Evolutionary conservation across 768 basidiomycete species (phyloP).

Genomic region (Amanita molliuscula): DNA sequence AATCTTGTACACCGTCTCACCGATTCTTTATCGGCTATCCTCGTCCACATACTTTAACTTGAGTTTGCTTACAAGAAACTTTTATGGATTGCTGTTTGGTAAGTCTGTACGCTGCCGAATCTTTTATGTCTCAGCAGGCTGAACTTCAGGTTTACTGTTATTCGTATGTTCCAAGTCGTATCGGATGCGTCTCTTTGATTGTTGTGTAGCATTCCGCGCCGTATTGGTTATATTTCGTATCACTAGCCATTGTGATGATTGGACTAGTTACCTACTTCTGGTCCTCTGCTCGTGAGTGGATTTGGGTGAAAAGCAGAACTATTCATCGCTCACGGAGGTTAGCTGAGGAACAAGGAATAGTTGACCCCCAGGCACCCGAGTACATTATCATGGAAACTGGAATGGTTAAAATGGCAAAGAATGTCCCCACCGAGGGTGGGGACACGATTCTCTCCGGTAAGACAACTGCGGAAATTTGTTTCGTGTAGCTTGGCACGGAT

Average conservation of each 20-base stretch:
- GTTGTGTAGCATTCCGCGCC: constrained; percentile 58
- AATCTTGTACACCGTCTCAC: constrained; percentile 77
- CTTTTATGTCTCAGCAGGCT: neutral
- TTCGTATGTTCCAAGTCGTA: constrained; percentile 25
- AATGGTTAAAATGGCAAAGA: neutral
- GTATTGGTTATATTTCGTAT: constrained; percentile 87
- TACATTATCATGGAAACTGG: constrained; percentile 34
- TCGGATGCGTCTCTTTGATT: constrained; percentile 1
- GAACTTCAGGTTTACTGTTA: constrained; percentile 33
- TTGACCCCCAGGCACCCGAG: constrained; percentile 45
- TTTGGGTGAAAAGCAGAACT: neutral
- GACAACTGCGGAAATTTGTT: too few relatives aligned
- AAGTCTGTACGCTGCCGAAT: constrained; percentile 9
- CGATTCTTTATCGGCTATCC: constrained; percentile 73
- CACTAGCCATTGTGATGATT: constrained; percentile 57
- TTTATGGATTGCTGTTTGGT: constrained; percentile 79
- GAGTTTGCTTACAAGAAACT: constrained; percentile 76
- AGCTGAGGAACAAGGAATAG: constrained; percentile 69
- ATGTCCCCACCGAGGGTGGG: too few relatives aligned
- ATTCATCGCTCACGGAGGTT: neutral
- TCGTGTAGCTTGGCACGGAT: too few relatives aligned
- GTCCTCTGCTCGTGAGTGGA: constrained; percentile 64
- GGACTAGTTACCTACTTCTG: constrained; percentile 84
- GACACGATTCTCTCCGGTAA: too few relatives aligned
- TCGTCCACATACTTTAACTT: constrained; percentile 84